Conservation (phyloP, 192 early-diverging fungal genomes). For the Coemansia sp. region DNA sequence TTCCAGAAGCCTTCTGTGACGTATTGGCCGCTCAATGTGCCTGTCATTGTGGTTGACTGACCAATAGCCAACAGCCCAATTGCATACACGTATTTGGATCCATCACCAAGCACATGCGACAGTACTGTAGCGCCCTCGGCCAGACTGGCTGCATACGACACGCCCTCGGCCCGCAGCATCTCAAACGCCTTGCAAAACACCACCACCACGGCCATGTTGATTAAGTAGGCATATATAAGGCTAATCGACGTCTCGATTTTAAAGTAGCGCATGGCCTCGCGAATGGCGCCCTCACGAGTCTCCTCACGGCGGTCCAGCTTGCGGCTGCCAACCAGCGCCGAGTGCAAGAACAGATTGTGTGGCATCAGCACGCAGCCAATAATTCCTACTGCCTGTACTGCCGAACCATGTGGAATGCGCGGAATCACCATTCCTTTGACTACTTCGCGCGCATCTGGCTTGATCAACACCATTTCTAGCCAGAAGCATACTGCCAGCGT, state of each 20-base stretch:
- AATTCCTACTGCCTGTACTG: constrained; percentile 67
- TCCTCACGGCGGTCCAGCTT: constrained; percentile 51
- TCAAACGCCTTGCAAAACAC: constrained; percentile 62
- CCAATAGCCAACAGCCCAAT: constrained; percentile 79
- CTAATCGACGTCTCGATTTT: constrained; percentile 61
- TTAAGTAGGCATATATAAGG: constrained; percentile 62
- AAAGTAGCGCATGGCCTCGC: constrained; percentile 71
- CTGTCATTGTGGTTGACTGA: constrained; percentile 85
- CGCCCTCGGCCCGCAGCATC: constrained; percentile 53
- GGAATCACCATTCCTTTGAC: constrained; percentile 62
- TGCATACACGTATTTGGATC: constrained; percentile 74
- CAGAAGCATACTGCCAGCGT: constrained; percentile 76
- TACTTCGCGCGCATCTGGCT: constrained; percentile 55
- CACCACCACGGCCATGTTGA: constrained; percentile 71
- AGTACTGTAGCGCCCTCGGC: constrained; percentile 57
- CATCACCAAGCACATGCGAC: constrained; percentile 60
- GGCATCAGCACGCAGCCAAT: constrained; percentile 80
- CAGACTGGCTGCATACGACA: constrained; percentile 39
- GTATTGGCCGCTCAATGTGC: constrained; percentile 88
- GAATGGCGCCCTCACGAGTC: constrained; percentile 58
- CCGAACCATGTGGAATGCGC: constrained; percentile 56
- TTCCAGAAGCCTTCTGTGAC: constrained; percentile 85
- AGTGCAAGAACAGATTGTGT: constrained; percentile 88
- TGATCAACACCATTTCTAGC: constrained; percentile 65
- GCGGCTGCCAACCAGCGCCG: constrained; percentile 69